Evolutionary conservation across 208 protist species (phyloP).

Genomic region (Leptomonas seymouri): DNA sequence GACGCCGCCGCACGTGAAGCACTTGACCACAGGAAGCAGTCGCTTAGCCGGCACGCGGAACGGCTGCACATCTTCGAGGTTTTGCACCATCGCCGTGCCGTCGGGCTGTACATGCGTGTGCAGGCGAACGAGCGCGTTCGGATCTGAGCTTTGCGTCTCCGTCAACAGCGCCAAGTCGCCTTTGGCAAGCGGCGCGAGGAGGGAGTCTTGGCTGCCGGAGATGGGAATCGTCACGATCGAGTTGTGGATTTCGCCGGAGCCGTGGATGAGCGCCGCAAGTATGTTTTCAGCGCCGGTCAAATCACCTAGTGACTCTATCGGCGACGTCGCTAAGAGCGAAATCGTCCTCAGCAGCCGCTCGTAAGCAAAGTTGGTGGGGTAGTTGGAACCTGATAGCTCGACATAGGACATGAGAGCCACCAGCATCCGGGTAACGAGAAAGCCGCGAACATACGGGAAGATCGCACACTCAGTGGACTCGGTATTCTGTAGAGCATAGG

Average conservation of each 20-base stretch:
- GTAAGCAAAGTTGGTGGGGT: slow-evolving; percentile 42
- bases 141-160: slow-evolving; percentile 25
- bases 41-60: slow-evolving; percentile 37
- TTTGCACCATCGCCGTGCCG: slow-evolving; percentile 38
- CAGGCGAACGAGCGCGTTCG: slow-evolving; percentile 38
- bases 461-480: slow-evolving; percentile 49
- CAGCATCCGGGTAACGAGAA: slow-evolving; percentile 85
- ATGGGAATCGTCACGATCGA: slow-evolving; percentile 45
- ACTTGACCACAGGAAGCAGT: slow-evolving; percentile 57
- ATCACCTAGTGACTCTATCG: slow-evolving; percentile 42
- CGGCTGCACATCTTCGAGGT: slow-evolving; percentile 18
- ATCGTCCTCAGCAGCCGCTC: slow-evolving; percentile 43
- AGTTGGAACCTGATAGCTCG: slow-evolving; percentile 26
- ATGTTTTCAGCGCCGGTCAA: slow-evolving; percentile 50
- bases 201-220: slow-evolving; percentile 3
- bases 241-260: slow-evolving; percentile 36
- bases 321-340: slow-evolving; percentile 50
- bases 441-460: slow-evolving; percentile 74
- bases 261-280: slow-evolving; percentile 39
- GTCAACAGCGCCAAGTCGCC: slow-evolving; percentile 51
- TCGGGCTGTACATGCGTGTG: slow-evolving; percentile 26
- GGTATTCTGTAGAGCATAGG: slow-evolving; percentile 35
- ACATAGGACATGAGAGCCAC: slow-evolving; percentile 84
- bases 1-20: slow-evolving; percentile 38
- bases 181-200: slow-evolving; percentile 27